Base-by-base conservation (phyloP, 2,329 filamentous ascomycete genomes). In the Trematosphaeria pertusa region DNA sequence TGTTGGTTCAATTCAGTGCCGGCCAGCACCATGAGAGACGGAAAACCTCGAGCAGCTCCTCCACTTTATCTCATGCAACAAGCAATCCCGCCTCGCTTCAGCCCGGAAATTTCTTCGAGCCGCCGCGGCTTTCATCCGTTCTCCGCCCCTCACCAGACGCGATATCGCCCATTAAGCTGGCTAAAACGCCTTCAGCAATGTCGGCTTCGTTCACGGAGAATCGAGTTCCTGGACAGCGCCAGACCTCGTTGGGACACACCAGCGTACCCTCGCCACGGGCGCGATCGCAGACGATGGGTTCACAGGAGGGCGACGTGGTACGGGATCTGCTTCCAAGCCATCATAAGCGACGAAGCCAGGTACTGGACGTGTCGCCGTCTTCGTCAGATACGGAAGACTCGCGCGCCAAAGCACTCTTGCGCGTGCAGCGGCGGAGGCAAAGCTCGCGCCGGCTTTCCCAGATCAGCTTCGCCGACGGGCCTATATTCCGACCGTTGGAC, bases 381-480 rank as follows among this genome's bases (percentile, higher is more conserved):
- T 97, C 93, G 0, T 99, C 94, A 0, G 94, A 99, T 66, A 99
- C 96, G 49, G 94, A 99, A 73, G 91, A 95, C 38, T 89, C 93
- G 34, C 90, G 95, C 62, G 89, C 92, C 6, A 96, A 92, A 68
- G 91, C 89, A 37, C 79, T 97, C 9, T 81, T 99, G 33, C 89
- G 95, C 40, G 93, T 99, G 3, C 94, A 99, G 67, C 83, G 93
- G 26, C 87, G 93, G 8, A 86, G 94, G n/a, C 93, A 97, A 70
- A 97, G 92, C 70, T 96, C 93, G n/a, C 82, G 94, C 15, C 85
- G 94, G 38, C 82, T 97, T 65, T 99, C 94, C 0, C 91, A 96
- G 63, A 92, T 97, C 63, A 92, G 87, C 39, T 79, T 96, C 28
- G 83, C 88, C 31, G 91, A 93, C 42, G 88, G 88, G 0, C 94